These are phyloP conservation scores for Uronychia setigera DNA, from an alignment of 73 alveolate species.

Conservation along the genomic window DNA sequence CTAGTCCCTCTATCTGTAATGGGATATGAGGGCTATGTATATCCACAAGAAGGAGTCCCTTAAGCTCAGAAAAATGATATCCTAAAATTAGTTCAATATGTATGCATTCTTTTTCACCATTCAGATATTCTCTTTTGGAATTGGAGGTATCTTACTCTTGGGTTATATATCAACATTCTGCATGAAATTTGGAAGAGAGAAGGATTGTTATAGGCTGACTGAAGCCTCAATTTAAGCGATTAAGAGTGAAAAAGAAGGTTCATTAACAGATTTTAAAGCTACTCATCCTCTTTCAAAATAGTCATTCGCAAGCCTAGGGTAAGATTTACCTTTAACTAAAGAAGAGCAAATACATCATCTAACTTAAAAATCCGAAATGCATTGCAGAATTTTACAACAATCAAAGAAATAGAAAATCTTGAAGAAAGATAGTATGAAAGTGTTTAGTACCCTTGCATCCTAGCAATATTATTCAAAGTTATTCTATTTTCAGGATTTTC, in stretches of 20 bases:
- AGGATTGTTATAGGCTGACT: neutral
- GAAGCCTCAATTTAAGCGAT: neutral
- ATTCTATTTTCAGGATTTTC: too few relatives aligned
- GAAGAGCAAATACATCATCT: too few relatives aligned
- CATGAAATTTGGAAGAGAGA: neutral
- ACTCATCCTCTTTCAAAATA: neutral
- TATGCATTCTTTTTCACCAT: neutral
- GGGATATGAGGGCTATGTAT: neutral
- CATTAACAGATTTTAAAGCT: neutral
- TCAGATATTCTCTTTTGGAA: neutral
- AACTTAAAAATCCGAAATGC: too few relatives aligned
- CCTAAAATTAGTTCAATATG: neutral
- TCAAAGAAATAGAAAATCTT: too few relatives aligned
- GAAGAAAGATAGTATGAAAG: too few relatives aligned
- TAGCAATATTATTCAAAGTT: too few relatives aligned
- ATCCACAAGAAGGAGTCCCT: neutral
- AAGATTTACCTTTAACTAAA: too few relatives aligned
- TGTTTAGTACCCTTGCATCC: too few relatives aligned
- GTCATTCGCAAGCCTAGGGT: too few relatives aligned
- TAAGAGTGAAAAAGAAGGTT: neutral
- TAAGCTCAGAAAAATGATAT: neutral
- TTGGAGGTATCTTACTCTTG: neutral
- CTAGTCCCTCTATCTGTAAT: neutral
- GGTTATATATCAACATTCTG: neutral
- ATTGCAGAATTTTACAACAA: too few relatives aligned